Evolutionary conservation across 2,329 filamentous ascomycete genomes (phyloP).

Genomic region (Botrytis paeoniae): DNA sequence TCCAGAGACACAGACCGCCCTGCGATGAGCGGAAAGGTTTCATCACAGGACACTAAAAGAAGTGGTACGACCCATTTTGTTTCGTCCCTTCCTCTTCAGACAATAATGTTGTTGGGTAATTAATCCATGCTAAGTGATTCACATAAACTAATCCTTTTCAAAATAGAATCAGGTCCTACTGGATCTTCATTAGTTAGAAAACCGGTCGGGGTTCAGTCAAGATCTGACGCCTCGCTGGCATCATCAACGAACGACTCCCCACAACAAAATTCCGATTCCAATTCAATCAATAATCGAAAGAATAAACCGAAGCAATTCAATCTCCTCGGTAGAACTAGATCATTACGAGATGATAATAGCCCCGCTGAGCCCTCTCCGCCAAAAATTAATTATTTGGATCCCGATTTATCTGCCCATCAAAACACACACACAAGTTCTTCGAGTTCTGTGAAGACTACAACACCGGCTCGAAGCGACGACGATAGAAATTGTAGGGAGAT

Average conservation of each 20-base stretch:
- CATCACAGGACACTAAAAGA: constrained; percentile 34
- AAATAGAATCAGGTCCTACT: constrained; percentile 30
- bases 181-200: constrained; percentile 30
- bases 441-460: constrained; percentile 53
- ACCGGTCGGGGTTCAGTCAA: constrained; percentile 33
- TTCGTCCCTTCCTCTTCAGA: constrained; percentile 24
- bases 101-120: constrained; percentile 8
- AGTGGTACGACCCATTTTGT: constrained; percentile 34
- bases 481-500: constrained; percentile 65
- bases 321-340: constrained; percentile 43
- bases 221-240: constrained; percentile 33
- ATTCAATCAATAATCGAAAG: constrained; percentile 28
- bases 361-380: constrained; percentile 21
- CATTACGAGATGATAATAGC: constrained; percentile 43
- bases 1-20: constrained; percentile 37
- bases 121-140: constrained; percentile 4
- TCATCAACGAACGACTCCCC: constrained; percentile 22
- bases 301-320: constrained; percentile 38
- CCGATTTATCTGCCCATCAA: constrained; percentile 39
- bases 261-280: constrained; percentile 22
- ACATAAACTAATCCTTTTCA: constrained; percentile 17
- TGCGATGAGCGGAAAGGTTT: constrained; percentile 32
- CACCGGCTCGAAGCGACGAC: constrained; percentile 54
- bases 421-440: constrained; percentile 30
- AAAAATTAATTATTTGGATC: constrained; percentile 20